A percentile compares a stretch with the other conserved stretches of the same genome.
phyloP scores from a whole-genome alignment of 2,329 filamentous ascomycete genomes.

The Beauveria varroae region DNA sequence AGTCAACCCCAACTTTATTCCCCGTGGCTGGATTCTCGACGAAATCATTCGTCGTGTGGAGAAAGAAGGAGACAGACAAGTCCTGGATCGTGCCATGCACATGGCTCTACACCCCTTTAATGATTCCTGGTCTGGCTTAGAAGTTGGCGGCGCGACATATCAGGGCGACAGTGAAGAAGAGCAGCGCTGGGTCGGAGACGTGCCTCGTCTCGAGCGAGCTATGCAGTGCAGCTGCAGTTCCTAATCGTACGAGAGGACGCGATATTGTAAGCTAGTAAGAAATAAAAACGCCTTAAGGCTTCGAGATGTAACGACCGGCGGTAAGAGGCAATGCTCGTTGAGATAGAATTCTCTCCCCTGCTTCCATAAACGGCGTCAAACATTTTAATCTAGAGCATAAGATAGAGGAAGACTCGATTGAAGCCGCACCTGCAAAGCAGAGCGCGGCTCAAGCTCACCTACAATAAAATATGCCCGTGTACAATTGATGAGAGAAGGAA shows the following conservation, averaged over 20 bases:
- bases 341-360: conserved; percentile 53
- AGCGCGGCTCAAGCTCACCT: conserved; percentile 52
- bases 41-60: conserved; percentile 88
- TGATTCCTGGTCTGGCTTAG: conserved; percentile 59
- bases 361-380: conserved; percentile 63
- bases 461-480: conserved; percentile 65
- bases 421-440: conserved; percentile 33
- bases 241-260: conserved; percentile 31
- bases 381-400: conserved; percentile 55
- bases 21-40: conserved; percentile 85
- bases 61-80: conserved; percentile 70
- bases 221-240: conserved; percentile 97
- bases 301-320: conserved; percentile 60
- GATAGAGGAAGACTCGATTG: conserved; percentile 65
- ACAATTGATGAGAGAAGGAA: conserved; percentile 48
- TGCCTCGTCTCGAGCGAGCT: conserved; percentile 67
- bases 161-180: conserved; percentile 64
- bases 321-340: conserved; percentile 62
- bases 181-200: conserved; percentile 75
- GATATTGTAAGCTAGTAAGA: not conserved
- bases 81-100: conserved; percentile 70
- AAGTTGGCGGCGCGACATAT: conserved; percentile 41
- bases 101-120: conserved; percentile 80
- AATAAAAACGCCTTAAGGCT: not conserved
- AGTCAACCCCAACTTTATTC: conserved; percentile 89